phyloP scores from a whole-genome alignment of 1,139 yeast genomes.

The Yamadazyma taylorii region DNA sequence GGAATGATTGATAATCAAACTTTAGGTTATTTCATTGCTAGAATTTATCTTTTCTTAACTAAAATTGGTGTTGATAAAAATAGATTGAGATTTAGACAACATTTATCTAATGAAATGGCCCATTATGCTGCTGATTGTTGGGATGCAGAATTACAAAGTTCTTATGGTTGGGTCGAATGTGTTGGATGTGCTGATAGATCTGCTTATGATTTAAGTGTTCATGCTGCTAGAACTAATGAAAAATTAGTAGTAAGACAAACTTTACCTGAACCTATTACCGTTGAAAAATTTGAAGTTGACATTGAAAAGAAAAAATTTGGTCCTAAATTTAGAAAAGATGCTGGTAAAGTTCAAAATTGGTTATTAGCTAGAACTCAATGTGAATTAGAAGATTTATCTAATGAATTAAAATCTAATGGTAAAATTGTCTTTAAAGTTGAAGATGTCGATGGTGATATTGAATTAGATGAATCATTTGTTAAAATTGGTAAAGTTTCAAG shows the following conservation, averaged over 20 bases:
- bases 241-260: slow-evolving; percentile 92
- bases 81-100: slow-evolving; percentile 95
- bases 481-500: slow-evolving; percentile 75
- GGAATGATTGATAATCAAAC: slow-evolving; percentile 97
- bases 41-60: slow-evolving; percentile 80
- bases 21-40: slow-evolving; percentile 92
- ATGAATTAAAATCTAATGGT: slow-evolving; percentile 63
- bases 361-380: slow-evolving; percentile 76
- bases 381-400: slow-evolving; percentile 75
- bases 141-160: slow-evolving; percentile 97
- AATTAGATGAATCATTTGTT: slow-evolving; percentile 70
- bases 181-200: slow-evolving; percentile 99
- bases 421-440: slow-evolving; percentile 65
- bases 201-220: slow-evolving; percentile 95
- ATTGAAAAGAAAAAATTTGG: slow-evolving; percentile 95
- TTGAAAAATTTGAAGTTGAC: slow-evolving; percentile 80
- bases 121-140: slow-evolving; percentile 99
- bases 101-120: slow-evolving; percentile 98
- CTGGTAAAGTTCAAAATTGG: slow-evolving; percentile 86
- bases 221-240: slow-evolving; percentile 92
- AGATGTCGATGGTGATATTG: slow-evolving; percentile 61
- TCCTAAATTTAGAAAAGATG: slow-evolving; percentile 95
- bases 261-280: slow-evolving; percentile 77
- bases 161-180: slow-evolving; percentile 99
- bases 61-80: slow-evolving; percentile 88